A percentile compares a stretch with the other conserved stretches of the same genome.
phyloP scores from a whole-genome alignment of 2,329 filamentous ascomycete genomes.

The Penicillium sp. region DNA sequence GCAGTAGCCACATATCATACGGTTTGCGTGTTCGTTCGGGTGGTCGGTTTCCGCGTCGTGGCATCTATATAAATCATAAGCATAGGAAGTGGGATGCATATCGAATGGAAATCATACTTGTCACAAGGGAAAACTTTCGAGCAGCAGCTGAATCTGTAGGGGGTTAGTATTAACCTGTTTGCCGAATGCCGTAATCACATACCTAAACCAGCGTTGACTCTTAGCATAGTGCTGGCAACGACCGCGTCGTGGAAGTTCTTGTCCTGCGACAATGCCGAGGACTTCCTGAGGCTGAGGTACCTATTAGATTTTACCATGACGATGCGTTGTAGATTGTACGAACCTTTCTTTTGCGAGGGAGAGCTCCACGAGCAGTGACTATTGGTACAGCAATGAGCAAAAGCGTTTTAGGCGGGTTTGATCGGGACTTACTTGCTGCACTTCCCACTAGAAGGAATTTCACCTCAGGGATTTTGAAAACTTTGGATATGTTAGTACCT shows the following conservation, averaged over 20 bases:
- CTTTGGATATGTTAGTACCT: constrained; percentile 12
- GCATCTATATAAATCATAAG: constrained; percentile 44
- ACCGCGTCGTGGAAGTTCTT: constrained; percentile 47
- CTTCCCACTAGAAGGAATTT: constrained; percentile 65
- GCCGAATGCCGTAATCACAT: constrained; percentile 6
- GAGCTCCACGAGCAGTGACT: constrained; percentile 26
- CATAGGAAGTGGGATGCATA: background rate
- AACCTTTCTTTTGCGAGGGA: constrained; percentile 34
- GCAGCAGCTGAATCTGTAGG: constrained; percentile 48
- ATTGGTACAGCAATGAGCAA: constrained; percentile 5
- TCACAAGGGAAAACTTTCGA: constrained; percentile 51
- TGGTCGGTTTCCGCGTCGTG: constrained; percentile 66
- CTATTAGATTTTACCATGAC: background rate
- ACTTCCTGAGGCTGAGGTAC: constrained; percentile 39
- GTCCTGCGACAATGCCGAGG: constrained; percentile 48
- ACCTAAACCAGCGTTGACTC: constrained; percentile 51
- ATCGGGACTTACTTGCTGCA: constrained; percentile 37
- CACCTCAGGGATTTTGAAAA: constrained; percentile 66
- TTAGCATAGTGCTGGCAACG: constrained; percentile 49
- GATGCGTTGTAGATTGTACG: background rate
- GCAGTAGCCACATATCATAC: constrained; percentile 75
- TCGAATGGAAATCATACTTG: constrained; percentile 34
- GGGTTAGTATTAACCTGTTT: constrained; percentile 8
- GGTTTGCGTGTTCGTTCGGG: constrained; percentile 68
- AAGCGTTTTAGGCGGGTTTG: background rate